Base-by-base conservation (phyloP, 352 stramenopile species). In the Ophiocytium majus region DNA sequence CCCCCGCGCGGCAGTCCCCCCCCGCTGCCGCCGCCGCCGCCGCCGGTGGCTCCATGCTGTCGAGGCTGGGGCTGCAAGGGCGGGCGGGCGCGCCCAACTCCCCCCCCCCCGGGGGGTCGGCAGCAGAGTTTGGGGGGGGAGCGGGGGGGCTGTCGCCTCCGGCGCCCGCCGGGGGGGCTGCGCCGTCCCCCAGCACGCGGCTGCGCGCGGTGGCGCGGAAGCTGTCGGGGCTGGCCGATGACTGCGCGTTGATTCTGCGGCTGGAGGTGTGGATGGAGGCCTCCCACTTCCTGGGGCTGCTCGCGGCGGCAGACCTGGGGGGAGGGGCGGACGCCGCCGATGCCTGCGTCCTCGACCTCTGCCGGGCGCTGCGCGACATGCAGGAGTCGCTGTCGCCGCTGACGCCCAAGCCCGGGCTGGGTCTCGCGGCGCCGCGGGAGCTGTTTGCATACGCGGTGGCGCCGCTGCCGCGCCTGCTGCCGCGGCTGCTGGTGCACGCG, bases 201-300 rank as follows among this genome's bases (percentile, higher is more conserved):
- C 84, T 88, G 43, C 80, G 75, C 36, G 50, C 63, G 28, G 82
- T 88, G 10, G 79, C 32, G 63, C 79, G 63, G 57, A 88, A 88
- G 37, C 36, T 88, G 71, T 86, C 64, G 49, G 63, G 81, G 36
- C 84, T 88, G n/a, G 84, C 84, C 10, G 84, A 88, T 80, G 84
- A 88, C 35, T 82, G 84, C 49, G 37, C 81, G 19, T 74, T 88
- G 34, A 86, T 82, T 34, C 80, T 88, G n/a, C 80, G 84, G 1
- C 84, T 88, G 37, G 84, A 88, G 76, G 74, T 88, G 37, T 71
- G 23, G 17, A 71, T 0, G 49, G 31, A 83, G 31, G 63, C 32
- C n/a, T 83, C 50, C 31, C 33, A 82, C 76, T 76, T 31, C 9
- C 63, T 32, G 36, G 23, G 28, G n/a, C 10, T 5, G 50, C 49